Base-by-base conservation (phyloP, 768 basidiomycete species). In the Krasilnikovozyma curviuscula region DNA sequence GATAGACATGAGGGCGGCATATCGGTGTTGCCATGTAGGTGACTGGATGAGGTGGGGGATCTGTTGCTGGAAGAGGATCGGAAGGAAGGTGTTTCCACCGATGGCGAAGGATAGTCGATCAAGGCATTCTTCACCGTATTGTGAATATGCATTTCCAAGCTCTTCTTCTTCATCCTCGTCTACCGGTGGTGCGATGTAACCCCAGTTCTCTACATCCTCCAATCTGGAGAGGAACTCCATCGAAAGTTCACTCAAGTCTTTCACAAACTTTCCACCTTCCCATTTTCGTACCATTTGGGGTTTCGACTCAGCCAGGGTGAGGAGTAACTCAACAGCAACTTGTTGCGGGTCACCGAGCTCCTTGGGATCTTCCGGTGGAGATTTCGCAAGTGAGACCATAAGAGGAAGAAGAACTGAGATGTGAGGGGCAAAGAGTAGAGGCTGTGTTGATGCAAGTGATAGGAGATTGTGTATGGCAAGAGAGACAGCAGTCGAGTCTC, bases 1-100 rank as follows among this genome's bases (percentile, higher is more conserved):
- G 48, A 91, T 79, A 0, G 83, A 82, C 74, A 85, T 82, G 23
- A 89, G 66, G 10, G 81, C 85, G 0, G 83, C 83, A 56, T 89
- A 83, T 25, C 84, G 70, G 24, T 76, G 71, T 44, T 81, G 71
- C 86, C 86, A 91, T 63, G 86, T 81, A 51, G 77, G 78, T 47
- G 73, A 77, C 0, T 72, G 73, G 48, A 88, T 69, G 78, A 89
- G 83, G 0, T 76, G 77, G 0, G 82, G 82, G 13, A 84, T 83
- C 47, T 24, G 10, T 50, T 77, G 76, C 61, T 77, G 75, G 66
- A 86, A 86, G 5, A 84, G 78, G 9, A 78, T 74, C 0, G 81
- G 84, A 5, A 89, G 66, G 1, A 86, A 73, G 0, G 74, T 67
- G 48, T 76, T 70, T 0, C 85, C 83, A 55, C 64, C 63, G 6